A percentile compares a stretch with the other conserved stretches of the same genome.
Evolutionary conservation across 106 monocot species (phyloP).

Genomic region (Dactylorhiza incarnata): DNA sequence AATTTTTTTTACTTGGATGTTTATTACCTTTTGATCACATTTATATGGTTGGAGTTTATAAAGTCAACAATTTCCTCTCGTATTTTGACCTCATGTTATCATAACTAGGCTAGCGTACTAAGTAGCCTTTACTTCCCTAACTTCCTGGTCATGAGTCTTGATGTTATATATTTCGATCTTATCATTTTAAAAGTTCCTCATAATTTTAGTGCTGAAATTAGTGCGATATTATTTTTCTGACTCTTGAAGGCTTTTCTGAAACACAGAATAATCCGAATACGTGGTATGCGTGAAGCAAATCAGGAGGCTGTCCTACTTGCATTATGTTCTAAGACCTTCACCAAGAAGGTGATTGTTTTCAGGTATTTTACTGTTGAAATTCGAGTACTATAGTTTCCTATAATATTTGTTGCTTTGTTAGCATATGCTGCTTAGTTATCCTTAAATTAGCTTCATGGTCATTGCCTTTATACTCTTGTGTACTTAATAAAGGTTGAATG

Average conservation of each 20-base stretch:
- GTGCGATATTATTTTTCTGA: not conserved
- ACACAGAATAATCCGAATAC: constrained; percentile 78
- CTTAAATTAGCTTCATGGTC: not conserved
- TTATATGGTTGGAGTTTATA: no score
- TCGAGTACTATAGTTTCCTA: not conserved
- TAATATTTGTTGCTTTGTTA: not conserved
- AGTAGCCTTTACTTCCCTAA: not conserved
- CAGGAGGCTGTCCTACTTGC: constrained; percentile 97
- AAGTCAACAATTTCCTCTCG: not conserved
- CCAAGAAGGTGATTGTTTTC: constrained; percentile 83
- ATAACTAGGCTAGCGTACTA: not conserved
- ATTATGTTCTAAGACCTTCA: constrained; percentile 87
- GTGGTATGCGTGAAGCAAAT: constrained; percentile 76
- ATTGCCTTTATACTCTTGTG: not conserved
- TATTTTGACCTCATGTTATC: not conserved
- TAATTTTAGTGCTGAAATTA: not conserved
- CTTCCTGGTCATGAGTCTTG: not conserved
- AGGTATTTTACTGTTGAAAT: constrained; percentile 41
- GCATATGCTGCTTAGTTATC: not conserved
- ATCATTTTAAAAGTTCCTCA: not conserved
- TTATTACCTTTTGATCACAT: no score
- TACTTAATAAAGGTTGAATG: not conserved
- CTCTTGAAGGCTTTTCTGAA: not conserved
- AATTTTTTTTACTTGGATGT: no score
- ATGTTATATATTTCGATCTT: not conserved